These are phyloP conservation scores for Senna siamea DNA, from an alignment of 306 rosid genomes.

Conservation along the genomic window DNA sequence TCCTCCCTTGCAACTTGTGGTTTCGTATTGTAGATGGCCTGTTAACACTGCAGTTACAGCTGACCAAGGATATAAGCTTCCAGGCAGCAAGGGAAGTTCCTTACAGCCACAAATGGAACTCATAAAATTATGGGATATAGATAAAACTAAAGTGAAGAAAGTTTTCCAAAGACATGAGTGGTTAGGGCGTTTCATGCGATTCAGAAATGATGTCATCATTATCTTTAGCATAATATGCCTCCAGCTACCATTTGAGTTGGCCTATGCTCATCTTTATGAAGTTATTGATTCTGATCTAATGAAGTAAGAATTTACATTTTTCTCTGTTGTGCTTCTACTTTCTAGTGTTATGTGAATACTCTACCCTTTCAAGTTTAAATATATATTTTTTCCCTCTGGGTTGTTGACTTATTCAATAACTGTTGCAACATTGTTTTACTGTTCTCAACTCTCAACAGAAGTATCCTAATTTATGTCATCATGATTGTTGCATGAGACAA, in stretches of 20 bases:
- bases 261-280: constrained; percentile 93
- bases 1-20: constrained; percentile 5
- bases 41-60: constrained; percentile 55
- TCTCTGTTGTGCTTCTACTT: constrained; percentile 29
- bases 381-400: not conserved
- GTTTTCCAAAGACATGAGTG: constrained; percentile 79
- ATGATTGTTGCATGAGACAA: no score
- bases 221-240: constrained; percentile 92
- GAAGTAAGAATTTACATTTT: constrained; percentile 61
- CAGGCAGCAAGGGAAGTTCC: constrained; percentile 57
- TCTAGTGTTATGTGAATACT: constrained; percentile 31
- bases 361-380: not conserved
- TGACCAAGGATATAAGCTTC: constrained; percentile 59
- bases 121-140: constrained; percentile 59
- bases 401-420: constrained; percentile 3
- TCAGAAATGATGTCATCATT: constrained; percentile 81
- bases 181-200: constrained; percentile 82
- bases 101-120: constrained; percentile 56
- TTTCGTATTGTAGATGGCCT: constrained; percentile 73
- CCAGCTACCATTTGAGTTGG: constrained; percentile 95
- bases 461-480: not conserved
- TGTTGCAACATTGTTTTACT: constrained; percentile 7
- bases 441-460: not conserved
- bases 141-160: constrained; percentile 67
- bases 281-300: constrained; percentile 60